A percentile compares a stretch with the other conserved stretches of the same genome.
Evolutionary conservation across 306 rosid genomes (phyloP).

Genomic region (Pueraria montana): DNA sequence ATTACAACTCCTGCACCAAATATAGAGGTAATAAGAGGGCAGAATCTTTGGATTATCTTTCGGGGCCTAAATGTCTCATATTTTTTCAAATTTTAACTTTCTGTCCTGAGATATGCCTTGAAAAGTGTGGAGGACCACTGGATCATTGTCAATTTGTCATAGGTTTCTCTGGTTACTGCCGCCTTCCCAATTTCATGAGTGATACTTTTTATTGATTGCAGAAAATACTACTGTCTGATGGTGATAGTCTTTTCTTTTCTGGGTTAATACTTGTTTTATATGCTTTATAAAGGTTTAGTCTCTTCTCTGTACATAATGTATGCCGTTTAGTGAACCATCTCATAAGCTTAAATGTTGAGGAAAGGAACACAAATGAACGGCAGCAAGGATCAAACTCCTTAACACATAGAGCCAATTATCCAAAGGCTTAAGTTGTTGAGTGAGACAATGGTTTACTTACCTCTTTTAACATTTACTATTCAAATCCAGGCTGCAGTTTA

Average conservation of each 20-base stretch:
- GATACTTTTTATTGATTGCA: slow-evolving; percentile 2
- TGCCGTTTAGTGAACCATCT: neutral
- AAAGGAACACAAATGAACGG: neutral
- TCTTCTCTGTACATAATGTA: slow-evolving; percentile 14
- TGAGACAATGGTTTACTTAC: neutral
- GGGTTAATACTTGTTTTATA: neutral
- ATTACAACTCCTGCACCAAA: slow-evolving; percentile 73
- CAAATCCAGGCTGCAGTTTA: slow-evolving; percentile 81
- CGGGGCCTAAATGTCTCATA: slow-evolving; percentile 18
- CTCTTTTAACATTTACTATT: slow-evolving; percentile 17
- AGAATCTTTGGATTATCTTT: slow-evolving; percentile 6
- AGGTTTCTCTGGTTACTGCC: neutral
- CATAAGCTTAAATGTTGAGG: neutral
- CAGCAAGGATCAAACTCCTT: neutral
- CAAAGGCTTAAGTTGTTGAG: neutral
- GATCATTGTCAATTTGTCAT: neutral
- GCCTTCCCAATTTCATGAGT: neutral
- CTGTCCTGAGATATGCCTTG: neutral
- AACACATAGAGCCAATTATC: neutral
- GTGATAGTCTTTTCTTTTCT: slow-evolving; percentile 13
- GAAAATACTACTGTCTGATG: slow-evolving; percentile 11
- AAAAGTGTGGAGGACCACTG: neutral
- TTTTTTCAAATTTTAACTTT: slow-evolving; percentile 30
- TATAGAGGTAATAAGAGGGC: slow-evolving; percentile 70
- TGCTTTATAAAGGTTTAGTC: slow-evolving; percentile 3